Conservation (phyloP, 495 filamentous ascomycete genomes). For the Hypoxylon intermedium region DNA sequence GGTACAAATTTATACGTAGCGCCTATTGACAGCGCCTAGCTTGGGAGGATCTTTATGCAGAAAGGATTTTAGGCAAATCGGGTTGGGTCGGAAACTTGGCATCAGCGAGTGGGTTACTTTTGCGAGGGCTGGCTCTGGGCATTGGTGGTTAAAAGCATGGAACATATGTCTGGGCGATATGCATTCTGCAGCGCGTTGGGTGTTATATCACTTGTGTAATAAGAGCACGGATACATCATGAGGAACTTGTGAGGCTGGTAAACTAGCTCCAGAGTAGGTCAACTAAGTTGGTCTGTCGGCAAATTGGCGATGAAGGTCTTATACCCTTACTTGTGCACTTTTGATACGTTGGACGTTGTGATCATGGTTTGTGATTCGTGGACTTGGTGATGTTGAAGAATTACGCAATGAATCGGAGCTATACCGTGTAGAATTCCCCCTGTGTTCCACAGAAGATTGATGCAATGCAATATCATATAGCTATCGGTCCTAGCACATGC, state of each 20-base stretch:
- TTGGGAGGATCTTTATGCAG: slow-evolving; percentile 13
- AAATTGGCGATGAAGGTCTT: too few species aligned
- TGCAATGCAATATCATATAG: too few species aligned
- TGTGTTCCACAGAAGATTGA: too few species aligned
- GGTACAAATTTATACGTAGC: slow-evolving; percentile 14
- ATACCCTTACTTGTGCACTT: too few species aligned
- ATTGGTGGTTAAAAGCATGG: slow-evolving; percentile 18
- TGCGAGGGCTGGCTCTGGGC: slow-evolving; percentile 17
- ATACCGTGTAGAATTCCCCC: too few species aligned
- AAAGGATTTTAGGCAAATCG: slow-evolving; percentile 24
- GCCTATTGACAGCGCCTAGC: slow-evolving; percentile 10
- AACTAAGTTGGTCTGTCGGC: slow-evolving; percentile 2
- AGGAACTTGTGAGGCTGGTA: background rate
- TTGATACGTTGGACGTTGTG: too few species aligned
- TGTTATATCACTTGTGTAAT: slow-evolving; percentile 3
- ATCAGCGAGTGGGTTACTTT: slow-evolving; percentile 32
- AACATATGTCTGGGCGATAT: slow-evolving; percentile 15
- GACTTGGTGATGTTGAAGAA: too few species aligned
- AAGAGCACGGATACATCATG: background rate
- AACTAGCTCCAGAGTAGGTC: background rate
- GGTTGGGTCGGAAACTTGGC: slow-evolving; percentile 32
- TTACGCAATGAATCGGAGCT: too few species aligned
- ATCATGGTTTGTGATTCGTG: too few species aligned
- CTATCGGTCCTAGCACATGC: too few species aligned
- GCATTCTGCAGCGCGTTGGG: slow-evolving; percentile 26